Evolutionary conservation across 352 stramenopile species (phyloP).

Genomic region (Chrysophaeum taylorii): DNA sequence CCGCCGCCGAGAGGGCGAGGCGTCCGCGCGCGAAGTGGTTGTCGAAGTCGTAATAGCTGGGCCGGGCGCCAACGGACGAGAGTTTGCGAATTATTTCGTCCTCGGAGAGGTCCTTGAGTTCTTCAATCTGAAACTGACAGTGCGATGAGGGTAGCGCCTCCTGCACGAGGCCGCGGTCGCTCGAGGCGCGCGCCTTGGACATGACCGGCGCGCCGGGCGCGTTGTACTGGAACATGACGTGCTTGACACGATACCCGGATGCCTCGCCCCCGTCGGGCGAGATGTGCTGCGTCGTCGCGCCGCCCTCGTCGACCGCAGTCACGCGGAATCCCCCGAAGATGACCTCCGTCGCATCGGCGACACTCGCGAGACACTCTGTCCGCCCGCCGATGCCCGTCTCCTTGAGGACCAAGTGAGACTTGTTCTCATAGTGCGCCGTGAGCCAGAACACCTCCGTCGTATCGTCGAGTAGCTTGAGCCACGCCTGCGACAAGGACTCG

Average conservation of each 20-base stretch:
- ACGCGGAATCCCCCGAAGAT: slow-evolving; percentile 21
- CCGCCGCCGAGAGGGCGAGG: background rate
- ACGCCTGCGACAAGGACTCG: no score
- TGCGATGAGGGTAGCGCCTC: background rate
- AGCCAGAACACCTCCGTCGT: no score
- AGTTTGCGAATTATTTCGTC: slow-evolving; percentile 19
- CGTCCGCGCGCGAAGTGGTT: background rate
- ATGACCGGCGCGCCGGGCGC: background rate
- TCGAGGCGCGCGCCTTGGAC: background rate
- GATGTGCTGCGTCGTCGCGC: background rate
- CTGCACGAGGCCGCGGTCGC: background rate
- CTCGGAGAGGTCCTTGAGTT: slow-evolving; percentile 13
- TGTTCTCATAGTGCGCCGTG: no score
- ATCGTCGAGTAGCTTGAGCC: no score
- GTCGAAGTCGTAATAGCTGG: slow-evolving; percentile 20
- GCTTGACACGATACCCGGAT: no score
- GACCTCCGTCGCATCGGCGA: background rate
- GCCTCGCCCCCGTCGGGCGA: no score
- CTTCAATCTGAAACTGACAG: slow-evolving; percentile 9
- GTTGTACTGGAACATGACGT: slow-evolving; percentile 13
- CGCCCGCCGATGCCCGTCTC: background rate
- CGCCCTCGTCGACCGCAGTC: slow-evolving; percentile 18
- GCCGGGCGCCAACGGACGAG: slow-evolving; percentile 9
- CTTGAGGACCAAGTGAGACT: no score
- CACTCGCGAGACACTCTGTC: background rate